phyloP scores from a whole-genome alignment of 2,329 filamentous ascomycete genomes.

The Endothia cerciana region DNA sequence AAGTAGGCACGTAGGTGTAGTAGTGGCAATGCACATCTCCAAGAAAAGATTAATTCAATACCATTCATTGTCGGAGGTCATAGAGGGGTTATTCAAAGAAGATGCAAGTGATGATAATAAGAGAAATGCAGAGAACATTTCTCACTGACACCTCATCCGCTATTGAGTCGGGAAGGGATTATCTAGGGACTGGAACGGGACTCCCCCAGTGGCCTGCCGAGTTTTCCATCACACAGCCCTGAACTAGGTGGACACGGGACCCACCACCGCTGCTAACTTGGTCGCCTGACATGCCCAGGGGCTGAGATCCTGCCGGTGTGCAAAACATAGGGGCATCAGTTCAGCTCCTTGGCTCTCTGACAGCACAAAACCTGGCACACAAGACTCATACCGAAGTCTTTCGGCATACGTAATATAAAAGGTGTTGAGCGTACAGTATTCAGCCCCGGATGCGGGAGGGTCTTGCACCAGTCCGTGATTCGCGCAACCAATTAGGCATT shows the following conservation, averaged over 20 bases:
- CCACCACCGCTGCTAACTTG: not conserved
- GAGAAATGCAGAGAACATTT: no score
- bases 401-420: not conserved
- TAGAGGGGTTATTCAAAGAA: not conserved
- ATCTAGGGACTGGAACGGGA: not conserved
- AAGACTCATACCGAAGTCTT: not conserved
- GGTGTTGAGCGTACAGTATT: not conserved
- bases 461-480: not conserved
- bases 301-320: not conserved
- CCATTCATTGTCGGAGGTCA: not conserved
- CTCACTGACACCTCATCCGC: no score
- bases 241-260: not conserved
- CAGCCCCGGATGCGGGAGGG: not conserved
- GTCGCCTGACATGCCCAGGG: not conserved
- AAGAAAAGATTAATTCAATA: not conserved
- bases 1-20: not conserved
- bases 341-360: conserved; percentile 5
- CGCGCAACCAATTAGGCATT: not conserved
- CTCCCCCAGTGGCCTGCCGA: not conserved
- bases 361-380: not conserved
- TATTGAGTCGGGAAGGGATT: not conserved
- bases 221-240: not conserved
- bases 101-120: not conserved
- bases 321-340: not conserved
- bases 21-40: not conserved